phyloP scores from a whole-genome alignment of 257 asterid genomes.

The Rubia yunnanensis region DNA sequence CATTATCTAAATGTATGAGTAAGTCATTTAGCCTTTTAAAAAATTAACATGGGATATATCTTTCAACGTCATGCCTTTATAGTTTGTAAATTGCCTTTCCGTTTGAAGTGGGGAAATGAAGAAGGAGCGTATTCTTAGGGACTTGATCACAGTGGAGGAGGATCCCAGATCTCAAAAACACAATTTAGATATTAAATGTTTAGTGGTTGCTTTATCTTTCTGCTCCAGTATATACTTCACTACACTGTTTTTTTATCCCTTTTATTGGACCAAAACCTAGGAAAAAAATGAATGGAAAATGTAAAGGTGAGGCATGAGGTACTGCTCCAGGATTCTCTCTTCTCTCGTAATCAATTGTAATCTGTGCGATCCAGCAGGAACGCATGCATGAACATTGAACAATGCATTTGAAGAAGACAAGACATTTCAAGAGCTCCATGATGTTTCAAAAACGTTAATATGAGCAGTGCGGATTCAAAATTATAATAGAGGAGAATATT shows the following conservation, averaged over 20 bases:
- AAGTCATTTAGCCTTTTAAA: too few relatives aligned
- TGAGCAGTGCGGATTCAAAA: too few relatives aligned
- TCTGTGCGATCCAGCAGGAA: neutral
- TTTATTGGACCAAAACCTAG: neutral
- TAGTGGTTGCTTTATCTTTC: neutral
- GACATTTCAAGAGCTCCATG: neutral
- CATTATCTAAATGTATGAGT: too few relatives aligned
- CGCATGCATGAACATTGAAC: neutral
- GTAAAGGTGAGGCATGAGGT: neutral
- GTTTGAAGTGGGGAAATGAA: too few relatives aligned
- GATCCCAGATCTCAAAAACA: neutral
- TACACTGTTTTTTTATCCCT: neutral
- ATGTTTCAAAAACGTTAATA: too few relatives aligned
- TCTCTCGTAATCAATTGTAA: too few relatives aligned
- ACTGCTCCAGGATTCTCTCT: neutral
- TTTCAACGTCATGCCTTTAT: too few relatives aligned
- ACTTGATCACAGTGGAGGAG: neutral
- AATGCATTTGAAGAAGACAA: neutral
- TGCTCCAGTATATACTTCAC: neutral
- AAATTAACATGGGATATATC: too few relatives aligned
- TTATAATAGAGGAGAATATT: too few relatives aligned
- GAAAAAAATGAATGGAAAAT: neutral
- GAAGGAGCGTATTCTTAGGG: too few relatives aligned
- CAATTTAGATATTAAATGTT: neutral
- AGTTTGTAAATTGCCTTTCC: too few relatives aligned